These are phyloP conservation scores for Debaryomyces singareniensis DNA, from an alignment of 1,139 yeast genomes.

Conservation along the genomic window DNA sequence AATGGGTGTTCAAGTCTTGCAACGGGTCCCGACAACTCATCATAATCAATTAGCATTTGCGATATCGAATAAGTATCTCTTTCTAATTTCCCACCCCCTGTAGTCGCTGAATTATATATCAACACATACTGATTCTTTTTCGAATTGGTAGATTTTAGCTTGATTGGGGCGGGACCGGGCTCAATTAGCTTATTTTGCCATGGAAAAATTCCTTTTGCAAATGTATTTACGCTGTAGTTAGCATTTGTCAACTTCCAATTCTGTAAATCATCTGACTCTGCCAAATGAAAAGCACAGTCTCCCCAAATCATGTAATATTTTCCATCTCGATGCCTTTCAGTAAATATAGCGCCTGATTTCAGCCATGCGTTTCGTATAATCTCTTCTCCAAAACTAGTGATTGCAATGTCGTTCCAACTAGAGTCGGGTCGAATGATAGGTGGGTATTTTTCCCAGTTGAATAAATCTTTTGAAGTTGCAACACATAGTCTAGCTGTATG, in stretches of 20 bases:
- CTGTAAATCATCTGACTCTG: conserved; percentile 27
- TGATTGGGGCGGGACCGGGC: conserved; percentile 41
- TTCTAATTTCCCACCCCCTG: conserved; percentile 26
- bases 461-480: conserved; percentile 34
- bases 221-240: conserved; percentile 16
- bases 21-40: conserved; percentile 31
- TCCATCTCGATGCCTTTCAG: conserved; percentile 28
- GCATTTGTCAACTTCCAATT: conserved; percentile 26
- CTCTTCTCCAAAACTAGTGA: conserved; percentile 15
- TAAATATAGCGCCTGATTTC: conserved; percentile 40
- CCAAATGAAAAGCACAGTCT: conserved; percentile 34
- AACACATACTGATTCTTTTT: conserved; percentile 31
- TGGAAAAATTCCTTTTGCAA: conserved; percentile 23
- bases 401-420: conserved; percentile 30
- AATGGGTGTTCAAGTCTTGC: conserved; percentile 35
- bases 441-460: conserved; percentile 35
- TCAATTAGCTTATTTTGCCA: conserved; percentile 37
- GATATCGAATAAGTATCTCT: conserved; percentile 30
- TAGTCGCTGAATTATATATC: conserved; percentile 36
- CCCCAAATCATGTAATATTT: conserved; percentile 44
- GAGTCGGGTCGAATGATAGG: conserved; percentile 24
- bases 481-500: conserved; percentile 34
- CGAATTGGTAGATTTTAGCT: conserved; percentile 14
- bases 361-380: conserved; percentile 32
- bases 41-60: conserved; percentile 40